A percentile compares a stretch with the other conserved stretches of the same genome.
These are phyloP conservation scores for Aurinia saxatilis DNA, from an alignment of 345 rosid genomes.

Conservation along the genomic window DNA sequence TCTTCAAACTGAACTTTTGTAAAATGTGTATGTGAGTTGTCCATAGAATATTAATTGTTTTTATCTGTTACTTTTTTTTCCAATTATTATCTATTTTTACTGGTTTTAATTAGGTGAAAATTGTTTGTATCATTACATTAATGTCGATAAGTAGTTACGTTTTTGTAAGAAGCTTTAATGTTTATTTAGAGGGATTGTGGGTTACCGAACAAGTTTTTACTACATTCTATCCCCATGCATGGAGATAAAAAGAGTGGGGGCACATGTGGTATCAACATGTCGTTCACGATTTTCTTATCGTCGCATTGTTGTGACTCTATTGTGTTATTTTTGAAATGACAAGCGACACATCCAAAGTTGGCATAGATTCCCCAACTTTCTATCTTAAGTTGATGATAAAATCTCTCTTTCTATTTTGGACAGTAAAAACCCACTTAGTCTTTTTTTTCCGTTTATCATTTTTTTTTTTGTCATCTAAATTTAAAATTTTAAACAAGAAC, in stretches of 20 bases:
- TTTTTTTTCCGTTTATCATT: too few relatives aligned
- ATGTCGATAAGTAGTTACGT: not conserved
- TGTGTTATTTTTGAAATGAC: conserved; percentile 2
- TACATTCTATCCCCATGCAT: not conserved
- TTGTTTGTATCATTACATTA: not conserved
- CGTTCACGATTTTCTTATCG: too few relatives aligned
- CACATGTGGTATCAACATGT: not conserved
- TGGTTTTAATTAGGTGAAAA: not conserved
- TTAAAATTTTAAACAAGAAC: too few relatives aligned
- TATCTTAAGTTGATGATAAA: conserved; percentile 1
- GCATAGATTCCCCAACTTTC: conserved; percentile 10
- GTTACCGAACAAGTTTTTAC: not conserved
- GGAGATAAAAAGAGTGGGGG: not conserved
- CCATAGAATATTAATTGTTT: not conserved
- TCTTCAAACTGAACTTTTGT: not conserved
- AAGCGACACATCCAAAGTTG: conserved; percentile 20
- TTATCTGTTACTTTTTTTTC: too few relatives aligned
- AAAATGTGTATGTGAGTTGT: not conserved
- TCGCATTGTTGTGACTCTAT: conserved; percentile 12
- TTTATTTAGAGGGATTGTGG: too few relatives aligned
- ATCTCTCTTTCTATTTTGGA: not conserved
- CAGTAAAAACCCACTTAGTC: not conserved
- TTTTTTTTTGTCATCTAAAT: too few relatives aligned
- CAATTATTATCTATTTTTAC: too few relatives aligned
- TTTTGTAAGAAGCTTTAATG: too few relatives aligned